These are phyloP conservation scores for Ceratobasidium sp. DNA, from an alignment of 1,284 basidiomycete species.

Conservation along the genomic window DNA sequence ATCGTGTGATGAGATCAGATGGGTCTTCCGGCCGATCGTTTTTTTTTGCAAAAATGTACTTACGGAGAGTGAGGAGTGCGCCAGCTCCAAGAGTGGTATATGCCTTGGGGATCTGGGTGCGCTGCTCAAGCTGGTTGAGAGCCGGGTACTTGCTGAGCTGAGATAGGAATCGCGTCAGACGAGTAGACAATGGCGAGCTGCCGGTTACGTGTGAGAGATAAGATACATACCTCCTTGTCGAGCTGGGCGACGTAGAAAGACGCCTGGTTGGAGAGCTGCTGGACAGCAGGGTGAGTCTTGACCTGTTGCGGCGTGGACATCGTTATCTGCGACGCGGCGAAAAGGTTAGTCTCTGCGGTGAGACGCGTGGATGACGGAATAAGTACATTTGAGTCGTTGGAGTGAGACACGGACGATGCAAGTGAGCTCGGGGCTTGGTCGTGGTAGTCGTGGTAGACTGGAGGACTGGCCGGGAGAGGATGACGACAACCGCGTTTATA, in stretches of 20 bases:
- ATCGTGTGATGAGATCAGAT: conserved; percentile 40
- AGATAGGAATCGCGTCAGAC: conserved; percentile 35
- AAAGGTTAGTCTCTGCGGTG: conserved; percentile 13
- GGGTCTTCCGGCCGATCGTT: neutral
- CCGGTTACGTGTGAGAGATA: neutral
- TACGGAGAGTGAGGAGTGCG: conserved; percentile 65
- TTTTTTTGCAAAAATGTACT: neutral
- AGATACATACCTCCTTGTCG: conserved; percentile 86
- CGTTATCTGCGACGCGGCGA: conserved; percentile 9
- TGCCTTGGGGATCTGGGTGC: conserved; percentile 92
- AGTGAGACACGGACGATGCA: neutral
- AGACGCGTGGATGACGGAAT: neutral
- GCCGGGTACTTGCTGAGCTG: conserved; percentile 93
- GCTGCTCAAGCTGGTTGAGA: conserved; percentile 84
- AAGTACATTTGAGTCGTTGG: neutral
- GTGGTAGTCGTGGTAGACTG: conserved; percentile 16
- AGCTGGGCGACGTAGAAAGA: conserved; percentile 82
- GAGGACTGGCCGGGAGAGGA: conserved; percentile 19
- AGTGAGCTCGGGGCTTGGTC: conserved; percentile 14
- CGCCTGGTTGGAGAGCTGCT: conserved; percentile 81
- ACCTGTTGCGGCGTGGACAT: conserved; percentile 53
- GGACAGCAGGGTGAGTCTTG: conserved; percentile 84
- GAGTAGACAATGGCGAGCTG: neutral
- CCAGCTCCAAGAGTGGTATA: conserved; percentile 85
- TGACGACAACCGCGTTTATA: conserved; percentile 41